Conservation (phyloP, 192 early-diverging fungal genomes). For the Umbelopsis vinacea region DNA sequence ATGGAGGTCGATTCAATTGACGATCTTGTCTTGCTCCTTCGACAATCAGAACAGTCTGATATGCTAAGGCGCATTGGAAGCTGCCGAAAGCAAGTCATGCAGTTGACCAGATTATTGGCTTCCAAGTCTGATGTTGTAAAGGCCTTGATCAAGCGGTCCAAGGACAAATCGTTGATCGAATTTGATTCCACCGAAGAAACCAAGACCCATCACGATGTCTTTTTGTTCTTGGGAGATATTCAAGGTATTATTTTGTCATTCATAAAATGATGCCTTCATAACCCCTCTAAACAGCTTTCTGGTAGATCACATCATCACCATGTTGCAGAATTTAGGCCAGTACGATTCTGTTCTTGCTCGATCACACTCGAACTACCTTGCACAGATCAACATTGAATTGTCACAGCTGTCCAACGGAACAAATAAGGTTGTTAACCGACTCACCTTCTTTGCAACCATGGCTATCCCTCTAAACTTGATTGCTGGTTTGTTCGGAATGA, state of each 20-base stretch:
- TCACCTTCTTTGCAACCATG: slow-evolving; percentile 88
- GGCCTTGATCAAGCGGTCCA: slow-evolving; percentile 59
- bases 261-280: background rate
- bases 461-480: slow-evolving; percentile 90
- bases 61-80: slow-evolving; percentile 59
- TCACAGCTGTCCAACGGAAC: slow-evolving; percentile 78
- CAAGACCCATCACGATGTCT: slow-evolving; percentile 58
- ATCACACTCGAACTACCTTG: slow-evolving; percentile 80
- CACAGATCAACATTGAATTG: slow-evolving; percentile 76
- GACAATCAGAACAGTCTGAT: slow-evolving; percentile 65
- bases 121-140: slow-evolving; percentile 62
- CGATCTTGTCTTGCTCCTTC: slow-evolving; percentile 77
- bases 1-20: slow-evolving; percentile 82
- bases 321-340: slow-evolving; percentile 66
- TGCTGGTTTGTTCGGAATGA: slow-evolving; percentile 70
- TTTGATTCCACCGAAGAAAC: slow-evolving; percentile 26
- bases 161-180: slow-evolving; percentile 37
- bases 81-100: slow-evolving; percentile 52
- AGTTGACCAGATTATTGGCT: slow-evolving; percentile 51
- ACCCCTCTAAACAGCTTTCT: slow-evolving; percentile 24
- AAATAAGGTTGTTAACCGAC: slow-evolving; percentile 84
- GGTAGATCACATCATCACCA: slow-evolving; percentile 68
- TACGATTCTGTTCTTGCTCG: slow-evolving; percentile 76
- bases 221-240: slow-evolving; percentile 79
- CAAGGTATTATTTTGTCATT: slow-evolving; percentile 52